Evolutionary conservation across 148 eudicot genomes (phyloP), one percentile per base, ranked within the genome.

Genomic region (Rhododendron ovatum): DNA sequence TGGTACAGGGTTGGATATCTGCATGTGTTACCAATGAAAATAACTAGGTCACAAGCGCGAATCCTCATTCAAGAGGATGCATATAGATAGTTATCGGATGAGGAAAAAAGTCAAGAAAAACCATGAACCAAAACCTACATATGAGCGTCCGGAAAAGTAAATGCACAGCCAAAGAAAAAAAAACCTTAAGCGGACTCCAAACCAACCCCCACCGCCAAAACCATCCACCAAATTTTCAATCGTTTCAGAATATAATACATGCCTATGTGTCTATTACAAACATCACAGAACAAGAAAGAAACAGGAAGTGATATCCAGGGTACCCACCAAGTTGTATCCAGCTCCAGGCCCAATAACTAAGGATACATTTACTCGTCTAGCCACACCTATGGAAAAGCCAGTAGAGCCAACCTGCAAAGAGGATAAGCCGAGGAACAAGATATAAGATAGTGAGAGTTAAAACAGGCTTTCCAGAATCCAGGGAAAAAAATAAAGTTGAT

Each of bases 311-410:
- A 17, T 48, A 84, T 41, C 26, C 18, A 3, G 84, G 48, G 33
- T 82, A 90, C 96, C 85, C 75, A 98, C 99, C 98, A 91, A 83
- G 90, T 94, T 94, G 91, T 98, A 98, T 73, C 99, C 99, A 35
- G 92, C 84, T 47, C 99, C 98, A 82, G 98, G 96, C 85, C 99
- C 99, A 82, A 98, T 95, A 75, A 95, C 89, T 50, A 98, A 87
- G 11, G 98, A 94, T 24, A 81, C 48, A 63, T 91, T 93, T 75
- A 92, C 87, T 79, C 89, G 88, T 90, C 91, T 95, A 65, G 90
- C 90, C 14, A 93, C 96, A 86, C 95, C 93, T 77, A 98, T 98
- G 50, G 98, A 95, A 87, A 98, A 98, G 41, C 99, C 99, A 53
- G 88, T 85, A 82, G 84, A 89, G 61, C 88, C 92, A 89, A 85